Base-by-base conservation (phyloP, 768 basidiomycete genomes). In the Mycena leptocephala region DNA sequence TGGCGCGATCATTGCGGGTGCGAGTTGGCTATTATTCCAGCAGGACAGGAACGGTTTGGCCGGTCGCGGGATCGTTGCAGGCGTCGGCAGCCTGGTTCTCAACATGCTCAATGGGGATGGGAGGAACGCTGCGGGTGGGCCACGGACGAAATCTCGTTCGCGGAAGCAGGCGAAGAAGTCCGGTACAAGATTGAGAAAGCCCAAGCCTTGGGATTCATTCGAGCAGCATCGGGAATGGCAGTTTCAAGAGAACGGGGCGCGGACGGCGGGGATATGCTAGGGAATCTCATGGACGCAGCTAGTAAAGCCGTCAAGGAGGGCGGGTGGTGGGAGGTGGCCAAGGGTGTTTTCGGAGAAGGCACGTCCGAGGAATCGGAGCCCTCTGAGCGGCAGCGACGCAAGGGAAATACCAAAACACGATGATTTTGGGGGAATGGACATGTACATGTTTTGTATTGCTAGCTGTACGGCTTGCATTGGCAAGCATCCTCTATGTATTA, bases 171-270 rank as follows among this genome's bases (percentile, higher is more conserved):
- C 79, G 28, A 84, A 73, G 5, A 62, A 77, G 63, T 74, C 68
- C 65, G 59, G 59, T 72, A 61, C 78, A 28, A 72, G 80, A 79
- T 41, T 78, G 72, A 78, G 76, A 73, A 75, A 75, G 77, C 82
- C 92, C 5, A 92, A 90, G 75, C 82, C 91, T 61, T 95, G 93
- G 94, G 93, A 95, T 53, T 87, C 92, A 18, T 95, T 93, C 79
- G 88, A 91, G 59, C 84, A 84, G 59, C 93, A 94, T 81, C 84
- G 82, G 46, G 88, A 92, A 55, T 92, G 93, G 93, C 91, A 91
- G 81, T 88, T 91, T 80, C 83, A 85, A 37, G 80, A 81, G 46
- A 78, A 83, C 26, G 72, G n/a, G 76, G 68, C 20, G 79, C 76
- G 56, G 80, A 83, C 30, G 78, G 85, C n/a, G 80, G 78, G 28